Conservation (phyloP, 805 yeast species). For the Lachancea cidri region DNA sequence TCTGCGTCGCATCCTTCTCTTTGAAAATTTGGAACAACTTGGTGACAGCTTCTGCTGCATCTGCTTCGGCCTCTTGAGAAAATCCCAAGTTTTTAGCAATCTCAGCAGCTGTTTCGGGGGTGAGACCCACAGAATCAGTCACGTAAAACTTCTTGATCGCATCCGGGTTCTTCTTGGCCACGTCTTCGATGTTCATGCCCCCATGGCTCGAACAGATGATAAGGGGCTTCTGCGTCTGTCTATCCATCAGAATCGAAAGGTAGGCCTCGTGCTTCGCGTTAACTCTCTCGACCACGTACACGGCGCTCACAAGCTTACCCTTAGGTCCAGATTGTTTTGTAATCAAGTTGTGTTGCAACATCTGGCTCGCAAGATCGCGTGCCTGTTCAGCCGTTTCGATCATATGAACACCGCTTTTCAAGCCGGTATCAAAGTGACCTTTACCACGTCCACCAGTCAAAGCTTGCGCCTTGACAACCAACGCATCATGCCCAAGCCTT, state of each 20-base stretch:
- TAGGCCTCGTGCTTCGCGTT: constrained; percentile 93
- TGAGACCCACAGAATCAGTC: constrained; percentile 72
- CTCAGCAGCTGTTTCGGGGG: constrained; percentile 66
- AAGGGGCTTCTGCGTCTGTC: constrained; percentile 83
- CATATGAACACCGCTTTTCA: constrained; percentile 94
- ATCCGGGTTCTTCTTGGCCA: constrained; percentile 83
- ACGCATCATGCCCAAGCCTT: constrained; percentile 55
- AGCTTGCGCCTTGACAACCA: constrained; percentile 97
- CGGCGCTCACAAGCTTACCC: constrained; percentile 96
- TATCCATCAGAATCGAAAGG: constrained; percentile 90
- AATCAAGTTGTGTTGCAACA: constrained; percentile 88
- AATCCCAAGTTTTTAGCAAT: constrained; percentile 81
- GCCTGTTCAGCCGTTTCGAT: constrained; percentile 84
- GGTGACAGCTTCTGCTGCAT: constrained; percentile 83
- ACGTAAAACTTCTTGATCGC: constrained; percentile 88
- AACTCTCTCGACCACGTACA: constrained; percentile 91
- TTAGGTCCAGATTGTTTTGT: constrained; percentile 98
- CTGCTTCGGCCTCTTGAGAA: constrained; percentile 67
- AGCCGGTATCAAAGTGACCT: constrained; percentile 94
- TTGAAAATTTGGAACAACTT: constrained; percentile 83
- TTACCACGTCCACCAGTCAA: constrained; percentile 99
- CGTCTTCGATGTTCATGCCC: constrained; percentile 99
- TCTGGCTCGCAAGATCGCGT: constrained; percentile 74
- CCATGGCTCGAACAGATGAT: constrained; percentile 97
- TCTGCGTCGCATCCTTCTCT: constrained; percentile 95